Base-by-base conservation (phyloP, 345 rosid genomes). In the Pistacia vera region DNA sequence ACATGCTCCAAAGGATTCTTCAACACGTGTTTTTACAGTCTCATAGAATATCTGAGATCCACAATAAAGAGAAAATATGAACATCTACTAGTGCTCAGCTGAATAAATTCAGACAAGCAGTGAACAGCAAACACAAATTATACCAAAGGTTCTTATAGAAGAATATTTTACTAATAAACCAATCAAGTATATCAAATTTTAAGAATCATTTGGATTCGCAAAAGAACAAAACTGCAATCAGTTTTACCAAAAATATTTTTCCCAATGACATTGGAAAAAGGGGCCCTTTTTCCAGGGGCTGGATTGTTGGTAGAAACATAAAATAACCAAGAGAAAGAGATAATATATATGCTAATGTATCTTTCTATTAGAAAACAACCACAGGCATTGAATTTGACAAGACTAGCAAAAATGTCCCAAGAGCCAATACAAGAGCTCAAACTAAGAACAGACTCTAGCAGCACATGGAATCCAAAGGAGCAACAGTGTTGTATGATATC, bases 41-140 rank as follows among this genome's bases (percentile, higher is more conserved):
- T 92, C 97, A 74, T 66, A 88, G 75, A 92, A 91, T 81, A 90
- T 75, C 98, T 95, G 85, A 1, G 71, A 38, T 76, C 78, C 20
- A 83, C 55, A 56, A 79, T 14, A 38, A 48, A 35, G 44, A 56
- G 38, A 46, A 44, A 77, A 70, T 51, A 71, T 64, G 0, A 35
- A 54, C 11, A 51, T 28, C 12, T 36, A 36, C 28, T 20, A 30
- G n/a, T 16, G 35, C 59, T 20, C 8, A 20, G 78, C 49, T 66
- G 62, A 20, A 70, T 35, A 44, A 14, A 41, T n/a, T 30, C 3
- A 63, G 20, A 68, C 55, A 64, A 44, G 36, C 57, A 57, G 20
- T 51, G 16, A 9, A 58, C 22, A 64, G 60, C 11, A 28, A 72
- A 46, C 28, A 46, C 14, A 62, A 17, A 62, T 18, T 20, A 70